phyloP scores from a whole-genome alignment of 2,329 filamentous ascomycete species.

The Tolypocladium endophyticum region DNA sequence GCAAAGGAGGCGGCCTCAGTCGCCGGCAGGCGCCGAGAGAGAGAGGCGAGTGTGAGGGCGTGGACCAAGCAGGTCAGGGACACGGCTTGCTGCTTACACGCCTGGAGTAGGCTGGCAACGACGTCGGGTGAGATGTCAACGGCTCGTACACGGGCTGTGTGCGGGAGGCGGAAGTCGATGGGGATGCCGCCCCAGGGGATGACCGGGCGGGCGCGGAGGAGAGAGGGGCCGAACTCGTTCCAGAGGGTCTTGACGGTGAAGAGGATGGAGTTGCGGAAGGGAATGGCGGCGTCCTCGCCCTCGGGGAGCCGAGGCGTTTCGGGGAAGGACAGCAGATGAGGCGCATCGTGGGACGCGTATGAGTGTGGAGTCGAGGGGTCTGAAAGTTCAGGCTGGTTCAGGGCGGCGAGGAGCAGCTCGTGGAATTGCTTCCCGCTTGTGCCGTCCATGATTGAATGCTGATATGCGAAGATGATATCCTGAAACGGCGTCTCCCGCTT shows the following conservation, averaged over 20 bases:
- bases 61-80: constrained; percentile 41
- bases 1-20: constrained; percentile 21
- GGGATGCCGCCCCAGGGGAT: constrained; percentile 26
- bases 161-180: constrained; percentile 23
- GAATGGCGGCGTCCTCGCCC: constrained; percentile 29
- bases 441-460: constrained; percentile 44
- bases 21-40: constrained; percentile 25
- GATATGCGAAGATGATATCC: constrained; percentile 37
- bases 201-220: constrained; percentile 19
- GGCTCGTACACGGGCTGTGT: constrained; percentile 23
- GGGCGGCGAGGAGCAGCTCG: constrained; percentile 29
- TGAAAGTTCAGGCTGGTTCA: constrained; percentile 17
- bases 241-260: constrained; percentile 32
- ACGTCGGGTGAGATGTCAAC: constrained; percentile 21
- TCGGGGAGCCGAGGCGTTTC: constrained; percentile 21
- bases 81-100: constrained; percentile 27
- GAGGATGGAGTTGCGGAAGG: constrained; percentile 25
- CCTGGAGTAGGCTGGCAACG: constrained; percentile 21
- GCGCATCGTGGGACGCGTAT: constrained; percentile 4
- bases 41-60: constrained; percentile 29
- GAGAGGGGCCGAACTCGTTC: constrained; percentile 26
- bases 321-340: constrained; percentile 19
- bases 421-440: constrained; percentile 39
- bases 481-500: constrained; percentile 11
- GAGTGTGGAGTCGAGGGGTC: not conserved